phyloP scores from a whole-genome alignment of 2,329 filamentous ascomycete genomes.

The Paraphoma chrysanthemicola region DNA sequence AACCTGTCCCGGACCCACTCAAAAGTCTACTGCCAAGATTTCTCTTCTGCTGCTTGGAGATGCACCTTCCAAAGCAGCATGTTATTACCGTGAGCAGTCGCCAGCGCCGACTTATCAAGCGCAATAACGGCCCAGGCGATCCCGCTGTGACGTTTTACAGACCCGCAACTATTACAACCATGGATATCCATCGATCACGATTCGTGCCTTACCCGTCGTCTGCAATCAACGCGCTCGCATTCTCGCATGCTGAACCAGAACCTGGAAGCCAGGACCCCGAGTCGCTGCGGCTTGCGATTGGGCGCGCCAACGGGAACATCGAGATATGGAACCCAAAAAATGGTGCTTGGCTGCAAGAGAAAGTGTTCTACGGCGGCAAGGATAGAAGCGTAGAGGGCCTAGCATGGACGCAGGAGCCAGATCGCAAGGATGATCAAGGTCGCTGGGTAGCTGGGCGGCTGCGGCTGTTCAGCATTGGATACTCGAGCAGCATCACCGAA shows the following conservation, averaged over 20 bases:
- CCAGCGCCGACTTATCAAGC: constrained; percentile 22
- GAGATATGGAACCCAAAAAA: constrained; percentile 94
- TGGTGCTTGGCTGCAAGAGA: constrained; percentile 89
- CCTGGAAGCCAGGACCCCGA: constrained; percentile 55
- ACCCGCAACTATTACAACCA: constrained; percentile 47
- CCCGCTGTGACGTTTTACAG: not conserved
- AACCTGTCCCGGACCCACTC: constrained; percentile 10
- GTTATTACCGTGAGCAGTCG: constrained; percentile 17
- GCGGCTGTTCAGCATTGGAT: constrained; percentile 94
- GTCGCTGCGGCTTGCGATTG: constrained; percentile 81
- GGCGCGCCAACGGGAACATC: constrained; percentile 92
- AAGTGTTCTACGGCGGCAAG: constrained; percentile 80
- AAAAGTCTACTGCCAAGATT: constrained; percentile 20
- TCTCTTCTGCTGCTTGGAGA: constrained; percentile 2
- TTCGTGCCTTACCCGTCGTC: constrained; percentile 93
- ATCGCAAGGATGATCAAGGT: constrained; percentile 68
- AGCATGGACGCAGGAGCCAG: constrained; percentile 87
- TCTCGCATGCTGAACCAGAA: constrained; percentile 71
- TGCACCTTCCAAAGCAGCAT: constrained; percentile 8
- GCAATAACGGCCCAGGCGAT: not conserved
- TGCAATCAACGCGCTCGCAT: constrained; percentile 92
- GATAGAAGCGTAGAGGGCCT: constrained; percentile 89
- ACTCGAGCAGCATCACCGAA: constrained; percentile 89
- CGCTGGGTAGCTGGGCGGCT: constrained; percentile 72
- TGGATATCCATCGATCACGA: constrained; percentile 97